Base-by-base conservation (phyloP, 495 filamentous ascomycete genomes). In the Podospora anserina region DNA sequence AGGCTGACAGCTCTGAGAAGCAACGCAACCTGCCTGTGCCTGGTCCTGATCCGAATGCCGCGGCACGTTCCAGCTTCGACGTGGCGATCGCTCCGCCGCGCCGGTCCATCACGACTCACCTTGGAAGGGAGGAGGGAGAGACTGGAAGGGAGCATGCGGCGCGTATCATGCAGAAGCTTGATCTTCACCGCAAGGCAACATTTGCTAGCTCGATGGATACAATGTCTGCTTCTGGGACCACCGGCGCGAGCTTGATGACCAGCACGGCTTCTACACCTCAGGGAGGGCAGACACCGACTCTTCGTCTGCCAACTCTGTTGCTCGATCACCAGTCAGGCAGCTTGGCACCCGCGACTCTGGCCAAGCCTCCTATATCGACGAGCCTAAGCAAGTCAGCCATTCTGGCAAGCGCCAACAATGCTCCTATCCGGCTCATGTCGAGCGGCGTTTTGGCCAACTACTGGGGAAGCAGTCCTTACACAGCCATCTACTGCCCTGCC, bases 101-200 rank as follows among this genome's bases (percentile, higher is more conserved):
- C 65, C 80, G 81, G 28, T 81, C 81, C 20, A 78, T 82, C 53
- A 84, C 81, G 57, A 79, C 76, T 7, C 72, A 72, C 56, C 68
- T 81, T 27, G 81, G 77, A 18, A 79, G 84, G 39, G 85, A 87
- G 80, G 86, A 90, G 60, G 85, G 87, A 68, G 86, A 91, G 78
- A 81, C 84, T 73, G 79, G 87, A 76, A 82, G 90, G 63, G 92
- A 94, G 65, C 92, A 94, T 76, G 89, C 92, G 4, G 88, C 92
- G 20, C 88, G 93, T 66, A 91, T 97, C 68, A 97, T 96, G 72
- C 91, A 95, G 75, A 97, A 93, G 76, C 83, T 97, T 65, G 95
- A 97, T 79, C 82, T 97, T 54, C 92, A 95, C 76, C 89, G 93
- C 68, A 94, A 93, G 69, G 84, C 89, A 15, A 88, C 88, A 27